Evolutionary conservation across 495 filamentous ascomycete species (phyloP).

Genomic region (Letharia lupina): DNA sequence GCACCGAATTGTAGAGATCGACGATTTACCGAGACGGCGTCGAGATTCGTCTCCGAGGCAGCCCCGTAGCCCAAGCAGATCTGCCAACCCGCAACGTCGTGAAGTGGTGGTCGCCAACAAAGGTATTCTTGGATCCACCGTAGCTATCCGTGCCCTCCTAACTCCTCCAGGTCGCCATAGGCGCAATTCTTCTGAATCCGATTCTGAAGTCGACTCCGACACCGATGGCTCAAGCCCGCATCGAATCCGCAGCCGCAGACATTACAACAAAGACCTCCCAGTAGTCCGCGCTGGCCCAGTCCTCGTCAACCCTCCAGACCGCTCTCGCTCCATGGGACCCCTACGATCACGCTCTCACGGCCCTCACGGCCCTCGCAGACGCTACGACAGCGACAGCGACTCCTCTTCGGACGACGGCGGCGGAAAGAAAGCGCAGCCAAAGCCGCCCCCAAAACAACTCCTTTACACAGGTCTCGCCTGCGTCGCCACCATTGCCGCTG

Average conservation of each 20-base stretch:
- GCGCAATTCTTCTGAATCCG: background rate
- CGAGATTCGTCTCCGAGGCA: background rate
- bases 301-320: background rate
- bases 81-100: background rate
- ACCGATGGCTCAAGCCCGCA: constrained; percentile 2
- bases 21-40: background rate
- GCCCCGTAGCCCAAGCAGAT: background rate
- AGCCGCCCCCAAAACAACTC: constrained; percentile 18
- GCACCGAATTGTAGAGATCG: background rate
- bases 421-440: background rate
- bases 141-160: background rate
- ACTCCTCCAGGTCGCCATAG: background rate
- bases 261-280: background rate
- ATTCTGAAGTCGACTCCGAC: background rate
- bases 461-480: constrained; percentile 20
- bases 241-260: background rate
- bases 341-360: background rate
- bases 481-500: constrained; percentile 21
- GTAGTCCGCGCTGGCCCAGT: background rate
- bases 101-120: background rate
- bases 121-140: background rate
- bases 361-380: background rate
- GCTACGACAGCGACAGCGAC: constrained; percentile 2
- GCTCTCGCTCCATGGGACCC: background rate
- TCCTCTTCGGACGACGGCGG: constrained; percentile 1